phyloP scores from a whole-genome alignment of 2,329 filamentous ascomycete species.

The Zymoseptoria passerinii region DNA sequence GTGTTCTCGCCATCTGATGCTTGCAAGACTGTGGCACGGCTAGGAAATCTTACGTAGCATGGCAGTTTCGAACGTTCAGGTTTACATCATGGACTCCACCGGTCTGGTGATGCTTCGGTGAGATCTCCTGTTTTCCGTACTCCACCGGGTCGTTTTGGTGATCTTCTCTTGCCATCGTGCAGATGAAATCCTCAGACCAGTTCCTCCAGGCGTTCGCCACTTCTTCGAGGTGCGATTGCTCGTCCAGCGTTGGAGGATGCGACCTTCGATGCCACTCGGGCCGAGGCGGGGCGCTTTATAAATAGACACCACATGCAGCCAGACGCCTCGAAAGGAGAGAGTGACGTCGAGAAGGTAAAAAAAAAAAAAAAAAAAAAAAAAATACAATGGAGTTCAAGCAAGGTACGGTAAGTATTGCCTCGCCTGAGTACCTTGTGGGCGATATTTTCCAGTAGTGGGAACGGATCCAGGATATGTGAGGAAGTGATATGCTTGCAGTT shows the following conservation, averaged over 20 bases:
- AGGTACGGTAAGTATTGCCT: background rate
- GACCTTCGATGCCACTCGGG: background rate
- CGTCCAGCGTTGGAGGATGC: background rate
- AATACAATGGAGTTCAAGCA: background rate
- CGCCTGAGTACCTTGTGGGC: background rate
- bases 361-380: too few relatives aligned
- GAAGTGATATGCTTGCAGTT: background rate
- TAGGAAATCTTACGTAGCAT: background rate
- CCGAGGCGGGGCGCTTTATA: background rate
- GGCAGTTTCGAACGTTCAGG: background rate
- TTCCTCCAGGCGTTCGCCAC: background rate
- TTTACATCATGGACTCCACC: background rate
- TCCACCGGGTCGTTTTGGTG: background rate
- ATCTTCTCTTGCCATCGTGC: background rate
- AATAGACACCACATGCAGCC: background rate
- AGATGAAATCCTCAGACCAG: background rate
- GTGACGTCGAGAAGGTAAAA: background rate
- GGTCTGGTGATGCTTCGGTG: background rate
- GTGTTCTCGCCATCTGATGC: background rate
- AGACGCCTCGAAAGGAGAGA: background rate
- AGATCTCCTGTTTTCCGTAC: background rate
- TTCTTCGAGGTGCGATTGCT: background rate
- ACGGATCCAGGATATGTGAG: background rate
- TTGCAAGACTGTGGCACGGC: background rate
- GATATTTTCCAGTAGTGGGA: background rate